Conservation (phyloP, 139 green algal species). For the Axilococcus clingmanii region DNA sequence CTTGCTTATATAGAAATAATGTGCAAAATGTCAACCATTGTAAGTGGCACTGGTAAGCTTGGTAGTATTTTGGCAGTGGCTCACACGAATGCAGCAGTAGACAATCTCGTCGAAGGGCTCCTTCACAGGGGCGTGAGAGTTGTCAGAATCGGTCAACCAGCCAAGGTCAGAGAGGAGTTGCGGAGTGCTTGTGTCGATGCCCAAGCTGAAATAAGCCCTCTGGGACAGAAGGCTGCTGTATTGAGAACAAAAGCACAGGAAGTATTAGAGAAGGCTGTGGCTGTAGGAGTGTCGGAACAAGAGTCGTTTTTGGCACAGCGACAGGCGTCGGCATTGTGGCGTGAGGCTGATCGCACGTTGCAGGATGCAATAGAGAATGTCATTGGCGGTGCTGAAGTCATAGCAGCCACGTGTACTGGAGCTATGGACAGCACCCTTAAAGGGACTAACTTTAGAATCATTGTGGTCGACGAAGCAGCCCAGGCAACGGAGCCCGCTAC, state of each 20-base stretch:
- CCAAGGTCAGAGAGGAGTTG: conserved; percentile 29
- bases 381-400: conserved; percentile 44
- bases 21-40: conserved; percentile 1
- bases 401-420: conserved; percentile 48
- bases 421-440: conserved; percentile 39
- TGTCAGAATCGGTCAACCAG: conserved; percentile 62
- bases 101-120: conserved; percentile 87
- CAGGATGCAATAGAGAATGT: conserved; percentile 21
- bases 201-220: conserved; percentile 24
- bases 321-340: conserved; percentile 7
- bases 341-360: conserved; percentile 17
- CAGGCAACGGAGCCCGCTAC: conserved; percentile 81
- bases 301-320: neutral
- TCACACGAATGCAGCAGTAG: conserved; percentile 77
- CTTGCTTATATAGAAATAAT: conserved; percentile 53
- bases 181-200: conserved; percentile 49
- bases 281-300: neutral
- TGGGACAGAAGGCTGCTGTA: conserved; percentile 27
- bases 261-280: neutral
- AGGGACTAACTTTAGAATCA: conserved; percentile 47
- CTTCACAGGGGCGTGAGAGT: conserved; percentile 34
- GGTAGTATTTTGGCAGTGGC: conserved; percentile 49
- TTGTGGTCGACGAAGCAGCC: conserved; percentile 89
- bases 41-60: neutral
- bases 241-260: conserved; percentile 16